These are phyloP conservation scores for Colletotrichum sp. DNA, from an alignment of 2,329 filamentous ascomycete species.

Conservation along the genomic window DNA sequence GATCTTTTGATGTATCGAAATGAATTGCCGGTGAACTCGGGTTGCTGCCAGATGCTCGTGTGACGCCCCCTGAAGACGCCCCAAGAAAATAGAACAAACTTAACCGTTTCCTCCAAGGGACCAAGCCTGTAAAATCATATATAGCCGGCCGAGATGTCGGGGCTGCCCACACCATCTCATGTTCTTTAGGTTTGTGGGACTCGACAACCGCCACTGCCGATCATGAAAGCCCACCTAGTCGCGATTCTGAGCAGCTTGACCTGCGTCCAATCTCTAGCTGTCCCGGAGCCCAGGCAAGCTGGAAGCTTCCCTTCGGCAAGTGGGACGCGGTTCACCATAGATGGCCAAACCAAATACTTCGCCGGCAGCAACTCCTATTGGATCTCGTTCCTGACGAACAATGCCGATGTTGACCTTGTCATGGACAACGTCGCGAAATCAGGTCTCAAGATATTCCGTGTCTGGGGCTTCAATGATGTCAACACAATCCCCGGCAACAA, in stretches of 20 bases:
- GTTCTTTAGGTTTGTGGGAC: neutral
- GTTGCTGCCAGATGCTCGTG: neutral
- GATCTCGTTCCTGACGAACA: slow-evolving; percentile 55
- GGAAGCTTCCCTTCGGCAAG: neutral
- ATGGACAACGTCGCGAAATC: slow-evolving; percentile 50
- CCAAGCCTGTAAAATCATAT: neutral
- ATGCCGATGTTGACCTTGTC: slow-evolving; percentile 57
- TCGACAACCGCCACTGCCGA: neutral
- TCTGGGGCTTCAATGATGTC: slow-evolving; percentile 69
- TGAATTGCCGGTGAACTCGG: neutral
- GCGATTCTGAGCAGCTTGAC: neutral
- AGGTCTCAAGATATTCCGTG: slow-evolving; percentile 61
- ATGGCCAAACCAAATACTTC: slow-evolving; percentile 51
- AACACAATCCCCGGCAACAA: slow-evolving; percentile 37
- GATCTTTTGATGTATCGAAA: neutral
- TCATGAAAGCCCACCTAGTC: neutral
- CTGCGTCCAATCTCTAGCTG: neutral
- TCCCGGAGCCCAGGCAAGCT: neutral
- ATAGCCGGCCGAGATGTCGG: neutral
- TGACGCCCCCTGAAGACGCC: neutral
- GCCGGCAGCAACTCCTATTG: slow-evolving; percentile 63
- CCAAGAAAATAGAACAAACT: neutral
- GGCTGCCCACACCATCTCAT: neutral
- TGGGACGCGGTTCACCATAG: slow-evolving; percentile 40
- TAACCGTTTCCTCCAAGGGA: neutral